These are phyloP conservation scores for Evernia prunastri DNA, from an alignment of 495 filamentous ascomycete genomes.

Conservation along the genomic window DNA sequence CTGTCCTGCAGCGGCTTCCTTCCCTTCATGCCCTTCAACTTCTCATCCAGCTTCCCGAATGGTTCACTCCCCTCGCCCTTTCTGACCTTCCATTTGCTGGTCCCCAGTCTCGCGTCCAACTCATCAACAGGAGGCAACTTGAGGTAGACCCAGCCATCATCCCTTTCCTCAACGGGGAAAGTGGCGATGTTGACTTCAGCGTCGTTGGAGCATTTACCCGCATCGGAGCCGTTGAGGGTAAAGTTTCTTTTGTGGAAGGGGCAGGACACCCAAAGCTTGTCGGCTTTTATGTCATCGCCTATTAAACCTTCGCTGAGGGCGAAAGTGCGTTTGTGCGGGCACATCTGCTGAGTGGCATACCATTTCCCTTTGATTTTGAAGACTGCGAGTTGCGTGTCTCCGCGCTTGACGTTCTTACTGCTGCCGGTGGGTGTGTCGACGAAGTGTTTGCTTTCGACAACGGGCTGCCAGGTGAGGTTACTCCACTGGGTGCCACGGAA, in stretches of 20 bases:
- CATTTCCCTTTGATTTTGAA: slow-evolving; percentile 81
- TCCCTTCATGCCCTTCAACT: slow-evolving; percentile 51
- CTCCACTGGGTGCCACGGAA: slow-evolving; percentile 74
- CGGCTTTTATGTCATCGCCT: slow-evolving; percentile 56
- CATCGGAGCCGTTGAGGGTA: slow-evolving; percentile 60
- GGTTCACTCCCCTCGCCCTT: slow-evolving; percentile 59
- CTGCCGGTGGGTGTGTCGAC: slow-evolving; percentile 63
- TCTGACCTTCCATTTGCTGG: slow-evolving; percentile 74
- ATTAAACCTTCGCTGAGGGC: slow-evolving; percentile 81
- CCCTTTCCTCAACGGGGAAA: slow-evolving; percentile 72
- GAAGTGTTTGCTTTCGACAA: slow-evolving; percentile 70
- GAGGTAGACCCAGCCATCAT: slow-evolving; percentile 78
- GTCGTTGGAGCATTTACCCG: slow-evolving; percentile 74
- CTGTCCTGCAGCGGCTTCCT: slow-evolving; percentile 48
- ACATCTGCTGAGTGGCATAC: slow-evolving; percentile 97
- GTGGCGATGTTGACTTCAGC: slow-evolving; percentile 73
- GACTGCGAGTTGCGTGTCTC: slow-evolving; percentile 86
- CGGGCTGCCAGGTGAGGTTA: slow-evolving; percentile 69
- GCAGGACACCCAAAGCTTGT: slow-evolving; percentile 77
- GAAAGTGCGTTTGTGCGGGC: slow-evolving; percentile 91
- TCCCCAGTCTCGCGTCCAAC: slow-evolving; percentile 76
- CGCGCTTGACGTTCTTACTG: slow-evolving; percentile 69
- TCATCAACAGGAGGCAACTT: slow-evolving; percentile 82
- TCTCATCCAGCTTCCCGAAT: slow-evolving; percentile 65
- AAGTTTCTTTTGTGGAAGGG: slow-evolving; percentile 94